Evolutionary conservation across 768 basidiomycete species (phyloP), one percentile per base, ranked within the genome.

Genomic region (Rhodosporidiobolus sp.): DNA sequence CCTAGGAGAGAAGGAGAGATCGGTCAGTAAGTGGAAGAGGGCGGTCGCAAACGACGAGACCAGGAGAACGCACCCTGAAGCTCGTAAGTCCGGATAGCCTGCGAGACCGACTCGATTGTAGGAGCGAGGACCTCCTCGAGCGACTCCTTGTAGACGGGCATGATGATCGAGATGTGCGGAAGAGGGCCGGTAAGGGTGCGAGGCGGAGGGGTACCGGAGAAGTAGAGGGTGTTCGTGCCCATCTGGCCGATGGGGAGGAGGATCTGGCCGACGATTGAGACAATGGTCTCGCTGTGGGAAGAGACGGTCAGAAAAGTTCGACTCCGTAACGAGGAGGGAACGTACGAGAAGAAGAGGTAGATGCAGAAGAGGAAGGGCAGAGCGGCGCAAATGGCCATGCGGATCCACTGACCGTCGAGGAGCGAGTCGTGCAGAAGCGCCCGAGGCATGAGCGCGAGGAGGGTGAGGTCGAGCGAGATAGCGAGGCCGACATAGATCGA

Each of bases 1-100:
- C 91, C 80, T 92, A 91, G 32, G 90, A 14, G 22, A 17, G 32
- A 7, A 43, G 45, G 22, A 59, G 35, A 22, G n/a, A n/a, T n/a
- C n/a, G n/a, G 24, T 28, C 45, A 35, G 32, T 24, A 14, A 16
- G n/a, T n/a, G 38, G 38, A 43, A 43, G 38, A 32, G 43, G n/a
- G n/a, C n/a, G n/a, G n/a, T n/a, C n/a, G n/a, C n/a, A n/a, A 17
- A 26, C n/a, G 32, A 56, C 8, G 22, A 11, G 11, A 20, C 35
- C 49, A 32, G 14, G 38, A 43, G 14, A 43, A 43, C 38, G 38
- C 14, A 43, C 38, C 38, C 34, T 57, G 66, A 17, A 53, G 58
- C 38, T 58, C 65, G 56, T 58, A 64, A 3, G 63, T 64, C 7
- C 53, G 35, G 17, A 53, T 70, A 2, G 60, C 64, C 14, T 19